Evolutionary conservation across 306 rosid genomes (phyloP), one percentile per base, ranked within the genome.

Genomic region (Coriaria nepalensis): DNA sequence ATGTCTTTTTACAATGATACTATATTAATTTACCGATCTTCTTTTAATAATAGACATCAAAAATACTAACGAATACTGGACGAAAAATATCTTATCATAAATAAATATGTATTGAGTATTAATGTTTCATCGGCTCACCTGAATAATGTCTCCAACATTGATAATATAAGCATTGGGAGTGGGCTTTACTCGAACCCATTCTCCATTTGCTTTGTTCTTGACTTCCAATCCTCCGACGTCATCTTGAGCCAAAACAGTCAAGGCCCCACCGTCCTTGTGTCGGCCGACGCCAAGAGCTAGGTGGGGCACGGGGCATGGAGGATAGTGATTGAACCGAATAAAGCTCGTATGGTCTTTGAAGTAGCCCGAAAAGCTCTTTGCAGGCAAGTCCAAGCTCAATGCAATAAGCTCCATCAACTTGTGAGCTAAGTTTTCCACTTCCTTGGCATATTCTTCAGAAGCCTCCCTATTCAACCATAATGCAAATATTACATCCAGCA

Each of bases 181-280:
- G 0, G 93, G 88, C 11, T 67, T 73, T 47, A 86, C 86, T 0
- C 35, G 55, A 37, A 76, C 40, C 93, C 93, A 86, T 35, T 76
- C 64, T 37, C 76, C 83, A 52, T 86, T 81, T 2, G 67, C 5
- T 62, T 70, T 79, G 6, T 73, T 56, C 62, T 49, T 79, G 8
- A 86, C 90, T 44, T 86, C 60, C 20, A 86, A 53, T 2, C 95
- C 95, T 34, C 66, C 83, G 8, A 81, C 87, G 0, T 69, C 73
- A 36, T 86, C 93, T 51, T 81, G 82, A 0, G 77, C 75, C 2
- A 81, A 81, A 13, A 81, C 52, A 0, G 88, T 81, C 33, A 86
- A 53, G 29, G 48, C 78, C 0, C 87, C 72, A 6, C 44, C 11
- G 20, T 81, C 95, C 46, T 63, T 81, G 61, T 80, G 93, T 36